Conservation (phyloP, 2,329 filamentous ascomycete genomes). For the Rasamsonia emersonii region DNA sequence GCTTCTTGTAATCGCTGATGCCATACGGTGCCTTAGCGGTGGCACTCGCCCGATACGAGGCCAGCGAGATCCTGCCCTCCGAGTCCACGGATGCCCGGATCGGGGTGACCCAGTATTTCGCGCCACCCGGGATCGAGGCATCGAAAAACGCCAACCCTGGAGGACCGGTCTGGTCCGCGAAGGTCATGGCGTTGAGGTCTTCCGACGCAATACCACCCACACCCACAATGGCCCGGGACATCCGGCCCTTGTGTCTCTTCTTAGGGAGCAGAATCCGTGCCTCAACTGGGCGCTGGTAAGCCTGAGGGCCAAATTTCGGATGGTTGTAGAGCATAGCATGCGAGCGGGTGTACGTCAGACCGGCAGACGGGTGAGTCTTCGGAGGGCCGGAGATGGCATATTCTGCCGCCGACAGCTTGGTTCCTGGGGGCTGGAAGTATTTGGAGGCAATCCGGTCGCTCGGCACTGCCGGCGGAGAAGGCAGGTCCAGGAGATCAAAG, state of each 20-base stretch:
- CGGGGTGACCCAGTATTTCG: constrained; percentile 45
- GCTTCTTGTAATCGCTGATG: constrained; percentile 26
- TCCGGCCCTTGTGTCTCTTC: constrained; percentile 24
- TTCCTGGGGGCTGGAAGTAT: constrained; percentile 28
- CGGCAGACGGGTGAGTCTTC: constrained; percentile 57
- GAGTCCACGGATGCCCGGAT: constrained; percentile 38
- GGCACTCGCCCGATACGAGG: constrained; percentile 24
- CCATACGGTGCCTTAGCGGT: constrained; percentile 27
- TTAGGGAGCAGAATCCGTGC: constrained; percentile 49
- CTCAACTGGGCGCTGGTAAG: constrained; percentile 42
- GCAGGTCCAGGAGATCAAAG: constrained; percentile 49
- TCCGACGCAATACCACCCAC: constrained; percentile 35
- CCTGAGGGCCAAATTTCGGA: constrained; percentile 52
- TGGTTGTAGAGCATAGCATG: constrained; percentile 50
- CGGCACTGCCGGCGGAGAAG: constrained; percentile 33
- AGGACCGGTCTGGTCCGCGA: constrained; percentile 25
- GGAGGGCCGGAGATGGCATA: constrained; percentile 44
- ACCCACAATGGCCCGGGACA: constrained; percentile 27
- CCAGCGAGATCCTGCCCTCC: constrained; percentile 35
- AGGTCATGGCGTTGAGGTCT: constrained; percentile 27
- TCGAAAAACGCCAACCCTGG: constrained; percentile 37
- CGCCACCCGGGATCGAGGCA: constrained; percentile 39
- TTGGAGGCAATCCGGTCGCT: constrained; percentile 23
- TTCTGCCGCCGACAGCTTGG: constrained; percentile 29
- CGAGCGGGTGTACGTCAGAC: constrained; percentile 53